Evolutionary conservation across 441 rosid species (phyloP).

Genomic region (Manihot esculenta): DNA sequence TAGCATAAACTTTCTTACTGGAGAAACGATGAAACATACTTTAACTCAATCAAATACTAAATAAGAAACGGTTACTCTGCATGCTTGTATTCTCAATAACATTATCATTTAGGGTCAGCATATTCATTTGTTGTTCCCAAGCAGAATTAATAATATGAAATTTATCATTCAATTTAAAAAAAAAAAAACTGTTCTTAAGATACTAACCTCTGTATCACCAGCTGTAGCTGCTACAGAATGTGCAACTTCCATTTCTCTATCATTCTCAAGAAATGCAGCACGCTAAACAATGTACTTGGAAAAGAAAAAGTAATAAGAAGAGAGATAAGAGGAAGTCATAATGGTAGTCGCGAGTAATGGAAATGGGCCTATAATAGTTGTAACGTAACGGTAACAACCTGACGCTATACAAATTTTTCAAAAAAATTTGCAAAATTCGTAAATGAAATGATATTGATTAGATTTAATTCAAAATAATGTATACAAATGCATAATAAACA

Average conservation of each 20-base stretch:
- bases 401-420: no score
- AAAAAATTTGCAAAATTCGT: no score
- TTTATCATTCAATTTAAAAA: neutral
- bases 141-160: neutral
- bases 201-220: conserved; percentile 78
- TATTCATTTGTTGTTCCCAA: neutral
- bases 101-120: neutral
- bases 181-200: neutral
- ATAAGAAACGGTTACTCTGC: neutral
- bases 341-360: no score
- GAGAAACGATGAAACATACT: neutral
- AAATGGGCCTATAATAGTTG: no score
- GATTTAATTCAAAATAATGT: no score
- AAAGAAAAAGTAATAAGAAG: conserved; percentile 2
- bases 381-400: no score
- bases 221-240: conserved; percentile 81
- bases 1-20: neutral
- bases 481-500: no score
- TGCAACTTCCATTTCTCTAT: conserved; percentile 79
- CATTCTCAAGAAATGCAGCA: conserved; percentile 72
- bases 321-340: no score
- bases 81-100: neutral
- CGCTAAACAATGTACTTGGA: conserved; percentile 42
- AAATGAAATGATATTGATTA: no score
- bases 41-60: neutral